Conservation (phyloP, 2,329 filamentous ascomycete genomes). For the Hymenoscyphus scutula region DNA sequence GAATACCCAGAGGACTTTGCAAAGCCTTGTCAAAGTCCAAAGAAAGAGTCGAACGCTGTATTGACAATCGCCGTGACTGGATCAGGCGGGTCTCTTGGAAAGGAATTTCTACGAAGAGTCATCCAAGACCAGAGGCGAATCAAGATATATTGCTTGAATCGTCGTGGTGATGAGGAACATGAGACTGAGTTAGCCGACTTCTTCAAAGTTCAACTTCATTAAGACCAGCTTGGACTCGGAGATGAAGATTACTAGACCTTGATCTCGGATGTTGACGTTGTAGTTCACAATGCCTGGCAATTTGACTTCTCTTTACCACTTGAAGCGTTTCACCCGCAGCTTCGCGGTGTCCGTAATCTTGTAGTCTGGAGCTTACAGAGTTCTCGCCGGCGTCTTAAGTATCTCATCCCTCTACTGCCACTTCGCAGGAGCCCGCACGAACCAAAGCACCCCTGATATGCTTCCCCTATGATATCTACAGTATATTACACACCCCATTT, state of each 20-base stretch:
- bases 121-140: neutral
- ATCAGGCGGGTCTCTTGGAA: neutral
- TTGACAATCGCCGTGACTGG: neutral
- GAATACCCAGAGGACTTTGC: neutral
- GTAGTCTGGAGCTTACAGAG: neutral
- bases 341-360: neutral
- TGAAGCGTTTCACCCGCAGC: neutral
- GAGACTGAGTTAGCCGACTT: neutral
- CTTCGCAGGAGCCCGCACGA: too few relatives aligned
- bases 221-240: neutral
- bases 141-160: neutral
- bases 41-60: neutral
- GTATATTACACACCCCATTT: too few relatives aligned
- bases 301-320: neutral
- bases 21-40: neutral
- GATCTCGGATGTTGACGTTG: neutral
- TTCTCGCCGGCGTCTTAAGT: neutral
- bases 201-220: neutral
- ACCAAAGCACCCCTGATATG: too few relatives aligned
- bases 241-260: neutral
- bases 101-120: neutral
- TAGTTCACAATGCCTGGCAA: neutral
- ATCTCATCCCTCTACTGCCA: too few relatives aligned
- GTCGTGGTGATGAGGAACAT: neutral
- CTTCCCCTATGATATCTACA: too few relatives aligned